Conservation (phyloP, 2,329 filamentous ascomycete species). For the Stemphylium beticola region DNA sequence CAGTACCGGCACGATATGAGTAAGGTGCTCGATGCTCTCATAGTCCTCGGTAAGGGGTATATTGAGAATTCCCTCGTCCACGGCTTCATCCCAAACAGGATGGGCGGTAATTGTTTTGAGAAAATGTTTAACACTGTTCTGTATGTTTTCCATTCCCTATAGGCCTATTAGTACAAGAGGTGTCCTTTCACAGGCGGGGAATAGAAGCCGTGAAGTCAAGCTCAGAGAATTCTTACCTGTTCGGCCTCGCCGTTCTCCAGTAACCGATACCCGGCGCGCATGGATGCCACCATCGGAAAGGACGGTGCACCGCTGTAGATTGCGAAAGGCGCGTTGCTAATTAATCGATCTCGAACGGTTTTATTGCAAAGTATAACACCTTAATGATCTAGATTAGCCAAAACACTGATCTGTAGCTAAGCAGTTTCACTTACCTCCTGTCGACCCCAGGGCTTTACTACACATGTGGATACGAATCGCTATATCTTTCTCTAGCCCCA, state of each 20-base stretch:
- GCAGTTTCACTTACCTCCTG: slow-evolving; percentile 31
- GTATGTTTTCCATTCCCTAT: not conserved
- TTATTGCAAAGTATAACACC: slow-evolving; percentile 24
- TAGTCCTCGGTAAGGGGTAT: slow-evolving; percentile 15
- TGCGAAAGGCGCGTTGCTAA: slow-evolving; percentile 22
- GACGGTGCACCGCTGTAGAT: slow-evolving; percentile 46
- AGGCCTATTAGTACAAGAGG: not conserved
- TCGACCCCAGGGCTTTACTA: slow-evolving; percentile 32
- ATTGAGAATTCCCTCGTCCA: slow-evolving; percentile 6
- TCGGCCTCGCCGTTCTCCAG: slow-evolving; percentile 9
- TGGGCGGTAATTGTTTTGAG: not conserved
- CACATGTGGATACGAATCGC: slow-evolving; percentile 35
- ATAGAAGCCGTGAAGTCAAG: too few relatives aligned
- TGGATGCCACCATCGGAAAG: slow-evolving; percentile 45
- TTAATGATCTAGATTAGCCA: slow-evolving; percentile 3
- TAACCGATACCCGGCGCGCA: slow-evolving; percentile 41
- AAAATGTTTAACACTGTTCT: not conserved
- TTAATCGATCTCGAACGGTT: slow-evolving; percentile 7
- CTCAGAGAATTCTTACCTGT: not conserved
- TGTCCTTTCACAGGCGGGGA: too few relatives aligned
- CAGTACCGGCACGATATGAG: slow-evolving; percentile 16
- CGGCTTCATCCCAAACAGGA: slow-evolving; percentile 9
- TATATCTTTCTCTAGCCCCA: slow-evolving; percentile 37
- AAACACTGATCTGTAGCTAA: not conserved
- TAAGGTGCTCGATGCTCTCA: not conserved